These are phyloP conservation scores for Aspergillus sp. DNA, from an alignment of 2,329 filamentous ascomycete species.

Conservation along the genomic window DNA sequence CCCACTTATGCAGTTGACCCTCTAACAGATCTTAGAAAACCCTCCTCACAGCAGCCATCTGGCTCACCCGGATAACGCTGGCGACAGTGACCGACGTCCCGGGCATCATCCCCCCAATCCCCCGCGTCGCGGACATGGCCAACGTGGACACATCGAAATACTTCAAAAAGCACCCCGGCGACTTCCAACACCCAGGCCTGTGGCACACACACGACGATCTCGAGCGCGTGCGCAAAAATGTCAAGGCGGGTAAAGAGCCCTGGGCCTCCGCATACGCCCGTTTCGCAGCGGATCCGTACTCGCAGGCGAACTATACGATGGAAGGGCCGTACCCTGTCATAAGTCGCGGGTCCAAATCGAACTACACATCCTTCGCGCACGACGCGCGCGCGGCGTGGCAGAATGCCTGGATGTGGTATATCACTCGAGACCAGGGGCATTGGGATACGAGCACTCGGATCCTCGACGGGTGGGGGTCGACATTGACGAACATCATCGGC, in stretches of 20 bases:
- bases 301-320: slow-evolving; percentile 23
- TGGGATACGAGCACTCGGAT: slow-evolving; percentile 42
- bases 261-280: slow-evolving; percentile 38
- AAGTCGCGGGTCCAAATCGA: slow-evolving; percentile 37
- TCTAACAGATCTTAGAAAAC: neutral
- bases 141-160: slow-evolving; percentile 14
- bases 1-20: neutral
- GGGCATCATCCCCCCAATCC: slow-evolving; percentile 13
- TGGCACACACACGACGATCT: slow-evolving; percentile 33
- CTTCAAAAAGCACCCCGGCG: slow-evolving; percentile 13
- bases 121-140: slow-evolving; percentile 6
- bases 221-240: slow-evolving; percentile 25
- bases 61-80: neutral
- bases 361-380: slow-evolving; percentile 43
- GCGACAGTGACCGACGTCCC: slow-evolving; percentile 7
- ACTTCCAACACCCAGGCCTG: slow-evolving; percentile 27
- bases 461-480: slow-evolving; percentile 35
- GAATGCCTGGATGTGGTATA: slow-evolving; percentile 51
- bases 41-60: neutral
- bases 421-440: slow-evolving; percentile 43
- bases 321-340: slow-evolving; percentile 3
- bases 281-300: slow-evolving; percentile 36
- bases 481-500: slow-evolving; percentile 22
- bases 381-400: slow-evolving; percentile 48
- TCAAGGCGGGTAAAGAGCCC: slow-evolving; percentile 24